These are phyloP conservation scores for Nepenthes mirabilis DNA, from an alignment of 148 eudicot species.

Conservation along the genomic window DNA sequence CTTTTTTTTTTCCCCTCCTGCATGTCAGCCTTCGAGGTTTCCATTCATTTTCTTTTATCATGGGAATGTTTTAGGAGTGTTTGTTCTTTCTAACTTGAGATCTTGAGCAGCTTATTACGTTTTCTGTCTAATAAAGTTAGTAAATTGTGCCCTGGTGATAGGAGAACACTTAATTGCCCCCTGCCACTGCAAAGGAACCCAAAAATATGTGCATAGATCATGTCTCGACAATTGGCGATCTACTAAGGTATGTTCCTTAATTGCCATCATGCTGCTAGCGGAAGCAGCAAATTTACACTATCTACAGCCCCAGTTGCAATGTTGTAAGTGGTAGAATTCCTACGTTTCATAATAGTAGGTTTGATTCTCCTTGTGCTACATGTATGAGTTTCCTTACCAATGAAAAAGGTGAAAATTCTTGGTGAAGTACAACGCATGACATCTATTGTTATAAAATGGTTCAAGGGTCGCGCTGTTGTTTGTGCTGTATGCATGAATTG, in stretches of 20 bases:
- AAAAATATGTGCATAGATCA: slow-evolving; percentile 93
- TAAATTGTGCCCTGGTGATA: slow-evolving; percentile 15
- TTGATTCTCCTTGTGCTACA: too few species aligned
- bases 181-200: slow-evolving; percentile 96
- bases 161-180: slow-evolving; percentile 93
- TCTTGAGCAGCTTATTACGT: not conserved
- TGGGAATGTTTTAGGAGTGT: not conserved
- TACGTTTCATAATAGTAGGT: too few species aligned
- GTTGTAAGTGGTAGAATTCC: too few species aligned
- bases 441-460: too few species aligned
- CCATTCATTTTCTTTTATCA: not conserved
- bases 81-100: not conserved
- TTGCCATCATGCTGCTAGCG: not conserved
- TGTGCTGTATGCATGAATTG: not conserved
- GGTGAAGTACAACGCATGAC: too few species aligned
- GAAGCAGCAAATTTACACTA: not conserved
- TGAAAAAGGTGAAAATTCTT: too few species aligned
- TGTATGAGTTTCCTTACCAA: too few species aligned
- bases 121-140: not conserved
- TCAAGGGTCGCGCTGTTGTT: too few species aligned
- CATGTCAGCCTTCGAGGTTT: not conserved
- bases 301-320: not conserved
- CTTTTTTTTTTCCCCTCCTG: slow-evolving; percentile 1
- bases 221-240: slow-evolving; percentile 99
- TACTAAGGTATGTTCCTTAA: slow-evolving; percentile 52